Base-by-base conservation (phyloP, 202 grass and related monocot genomes). In the Zoysia matrella region DNA sequence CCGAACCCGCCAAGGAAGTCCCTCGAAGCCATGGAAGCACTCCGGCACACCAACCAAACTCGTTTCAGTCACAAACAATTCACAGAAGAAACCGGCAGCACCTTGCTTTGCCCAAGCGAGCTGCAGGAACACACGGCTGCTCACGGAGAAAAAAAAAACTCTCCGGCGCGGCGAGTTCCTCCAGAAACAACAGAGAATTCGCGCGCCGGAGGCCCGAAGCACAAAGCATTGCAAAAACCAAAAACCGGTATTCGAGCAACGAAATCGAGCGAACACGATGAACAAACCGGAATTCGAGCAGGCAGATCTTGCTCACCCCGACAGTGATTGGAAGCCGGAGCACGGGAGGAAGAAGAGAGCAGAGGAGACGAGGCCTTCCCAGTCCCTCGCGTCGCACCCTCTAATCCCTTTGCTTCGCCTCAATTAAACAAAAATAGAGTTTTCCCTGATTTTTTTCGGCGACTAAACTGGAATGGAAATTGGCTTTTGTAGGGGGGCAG, bases 1-100 rank as follows among this genome's bases (percentile, higher is more conserved):
- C 75, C 90, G 42, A 98, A 94, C 11, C 78, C 13, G 13, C 86
- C 86, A n/a, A 99, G 71, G 43, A 99, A 96, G 73, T 99, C 96
- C 68, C 84, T 86, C 40, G 85, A 88, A 4, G 62, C 52, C 81
- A 84, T 83, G 74, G 9, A 60, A 15, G 6, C 12, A 67, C 39
- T 69, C 47, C 16, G 47, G 16, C 45, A 64, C 30, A 64, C 9
- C 8, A 64, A 64, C 30, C 8, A 12, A 41, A 64, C 61, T 64
- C 61, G 61, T 40, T 5, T 64, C 61, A 41, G 36, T 64, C 30
- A 41, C 30, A 41, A 64, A 64, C 39, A 18, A 74, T 15, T 64
- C 58, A 18, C 43, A 56, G 63, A 79, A 46, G 70, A 77, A 52
- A 89, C 12, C 5, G 53, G 47, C 57, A 71, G 71, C 69, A 48